phyloP scores from a whole-genome alignment of 108 stramenopile species.

The Poteriospumella lacustris region DNA sequence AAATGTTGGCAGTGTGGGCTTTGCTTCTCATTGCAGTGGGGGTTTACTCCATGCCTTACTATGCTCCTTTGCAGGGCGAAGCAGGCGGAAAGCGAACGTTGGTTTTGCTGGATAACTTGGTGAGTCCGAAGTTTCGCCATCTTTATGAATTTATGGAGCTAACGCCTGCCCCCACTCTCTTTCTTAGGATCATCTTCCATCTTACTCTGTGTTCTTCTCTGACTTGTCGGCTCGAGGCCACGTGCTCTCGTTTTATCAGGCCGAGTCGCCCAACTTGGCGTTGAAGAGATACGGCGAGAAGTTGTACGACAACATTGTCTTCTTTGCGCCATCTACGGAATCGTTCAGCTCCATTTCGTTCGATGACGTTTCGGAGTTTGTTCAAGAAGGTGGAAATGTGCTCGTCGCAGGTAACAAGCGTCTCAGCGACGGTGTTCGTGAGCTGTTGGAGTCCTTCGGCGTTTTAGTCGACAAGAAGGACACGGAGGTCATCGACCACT shows the following conservation, averaged over 20 bases:
- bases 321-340: slow-evolving; percentile 22
- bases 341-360: not conserved
- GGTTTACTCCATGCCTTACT: slow-evolving; percentile 1
- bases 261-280: not conserved
- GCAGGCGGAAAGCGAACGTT: slow-evolving; percentile 30
- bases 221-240: slow-evolving; percentile 26
- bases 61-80: not conserved
- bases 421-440: slow-evolving; percentile 16
- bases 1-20: too few relatives aligned
- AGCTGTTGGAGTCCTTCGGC: slow-evolving; percentile 15
- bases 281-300: slow-evolving; percentile 19
- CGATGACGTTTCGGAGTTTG: slow-evolving; percentile 2
- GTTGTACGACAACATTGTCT: slow-evolving; percentile 29
- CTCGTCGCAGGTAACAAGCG: not conserved
- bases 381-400: slow-evolving; percentile 24
- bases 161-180: too few relatives aligned
- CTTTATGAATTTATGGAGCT: too few relatives aligned
- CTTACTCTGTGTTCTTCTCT: slow-evolving; percentile 18
- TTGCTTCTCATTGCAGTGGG: too few relatives aligned
- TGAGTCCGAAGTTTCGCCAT: too few relatives aligned
- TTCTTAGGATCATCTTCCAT: not conserved
- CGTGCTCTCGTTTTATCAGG: slow-evolving; percentile 13
- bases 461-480: slow-evolving; percentile 32
- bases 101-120: slow-evolving; percentile 25
- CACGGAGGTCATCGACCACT: slow-evolving; percentile 28